Percentiles rank a stretch among this genome's conserved stretches.
Evolutionary conservation across 495 filamentous ascomycete species (phyloP).

Genomic region (Daldinia concentrica): DNA sequence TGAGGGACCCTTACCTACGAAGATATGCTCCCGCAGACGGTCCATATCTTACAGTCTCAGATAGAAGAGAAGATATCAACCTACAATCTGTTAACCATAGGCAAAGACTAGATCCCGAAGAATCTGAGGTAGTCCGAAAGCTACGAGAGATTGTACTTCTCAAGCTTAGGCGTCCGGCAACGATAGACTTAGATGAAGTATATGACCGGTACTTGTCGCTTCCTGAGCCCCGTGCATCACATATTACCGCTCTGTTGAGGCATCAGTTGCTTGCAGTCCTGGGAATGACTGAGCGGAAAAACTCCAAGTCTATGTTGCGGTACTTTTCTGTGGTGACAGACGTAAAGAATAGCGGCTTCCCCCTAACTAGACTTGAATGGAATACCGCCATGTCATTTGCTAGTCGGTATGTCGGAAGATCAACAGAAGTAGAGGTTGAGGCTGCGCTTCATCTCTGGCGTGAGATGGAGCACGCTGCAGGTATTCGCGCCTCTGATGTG

Average conservation of each 20-base stretch:
- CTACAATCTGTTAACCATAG: conserved; percentile 52
- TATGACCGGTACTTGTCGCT: conserved; percentile 56
- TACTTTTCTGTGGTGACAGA: conserved; percentile 88
- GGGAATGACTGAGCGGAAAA: conserved; percentile 66
- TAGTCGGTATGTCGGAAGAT: conserved; percentile 70
- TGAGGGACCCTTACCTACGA: conserved; percentile 58
- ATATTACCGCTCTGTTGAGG: conserved; percentile 66
- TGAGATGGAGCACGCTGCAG: conserved; percentile 81
- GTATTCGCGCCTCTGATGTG: conserved; percentile 68
- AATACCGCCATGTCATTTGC: conserved; percentile 83
- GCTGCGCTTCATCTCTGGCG: conserved; percentile 83
- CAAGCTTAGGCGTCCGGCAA: conserved; percentile 46
- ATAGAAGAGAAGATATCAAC: conserved; percentile 54
- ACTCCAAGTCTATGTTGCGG: conserved; percentile 71
- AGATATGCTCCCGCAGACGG: conserved; percentile 56
- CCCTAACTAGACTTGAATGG: conserved; percentile 75
- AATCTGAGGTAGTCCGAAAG: conserved; percentile 43
- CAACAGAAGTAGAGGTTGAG: conserved; percentile 71
- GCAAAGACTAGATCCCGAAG: conserved; percentile 38
- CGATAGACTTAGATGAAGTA: conserved; percentile 50
- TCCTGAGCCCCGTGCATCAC: conserved; percentile 69
- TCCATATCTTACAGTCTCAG: conserved; percentile 55
- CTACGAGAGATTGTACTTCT: conserved; percentile 47
- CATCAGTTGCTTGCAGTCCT: conserved; percentile 74
- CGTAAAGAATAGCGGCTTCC: conserved; percentile 71